These are phyloP conservation scores for Alternaria gaisen DNA, from an alignment of 2,329 filamentous ascomycete species.

Conservation along the genomic window DNA sequence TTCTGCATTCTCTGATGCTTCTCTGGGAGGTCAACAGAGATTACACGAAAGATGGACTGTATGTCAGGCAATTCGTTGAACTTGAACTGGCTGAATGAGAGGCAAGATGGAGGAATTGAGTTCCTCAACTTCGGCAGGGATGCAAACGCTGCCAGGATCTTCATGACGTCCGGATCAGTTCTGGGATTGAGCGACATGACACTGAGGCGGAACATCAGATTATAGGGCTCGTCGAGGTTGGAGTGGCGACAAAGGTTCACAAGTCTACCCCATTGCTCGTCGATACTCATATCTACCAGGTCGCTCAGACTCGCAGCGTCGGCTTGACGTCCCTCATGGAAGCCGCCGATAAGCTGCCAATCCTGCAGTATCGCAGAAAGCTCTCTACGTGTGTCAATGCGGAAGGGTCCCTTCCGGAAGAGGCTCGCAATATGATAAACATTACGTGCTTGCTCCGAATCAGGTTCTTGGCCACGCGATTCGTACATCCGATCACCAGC, in stretches of 20 bases:
- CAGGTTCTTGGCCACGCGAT: neutral
- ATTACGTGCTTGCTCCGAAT: slow-evolving; percentile 21
- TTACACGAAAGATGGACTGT: slow-evolving; percentile 43
- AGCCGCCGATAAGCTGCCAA: slow-evolving; percentile 28
- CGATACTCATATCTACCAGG: slow-evolving; percentile 42
- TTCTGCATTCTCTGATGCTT: slow-evolving; percentile 5
- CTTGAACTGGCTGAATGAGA: slow-evolving; percentile 43
- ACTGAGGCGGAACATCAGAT: slow-evolving; percentile 56
- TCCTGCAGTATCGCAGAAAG: slow-evolving; percentile 22
- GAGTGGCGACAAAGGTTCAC: slow-evolving; percentile 49
- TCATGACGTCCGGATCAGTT: slow-evolving; percentile 51
- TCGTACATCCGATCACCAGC: too few species aligned
- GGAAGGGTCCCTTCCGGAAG: slow-evolving; percentile 16
- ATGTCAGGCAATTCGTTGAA: slow-evolving; percentile 44
- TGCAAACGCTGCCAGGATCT: slow-evolving; percentile 50
- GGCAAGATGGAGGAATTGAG: slow-evolving; percentile 27
- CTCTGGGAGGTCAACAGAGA: slow-evolving; percentile 30
- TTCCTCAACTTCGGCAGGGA: too few species aligned
- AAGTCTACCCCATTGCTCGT: slow-evolving; percentile 54
- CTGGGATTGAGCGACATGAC: slow-evolving; percentile 52
- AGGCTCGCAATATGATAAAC: slow-evolving; percentile 24
- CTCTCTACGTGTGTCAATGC: slow-evolving; percentile 15
- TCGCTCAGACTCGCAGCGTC: slow-evolving; percentile 21
- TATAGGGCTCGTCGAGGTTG: slow-evolving; percentile 33
- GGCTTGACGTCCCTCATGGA: slow-evolving; percentile 9